Evolutionary conservation across 192 early-diverging fungal species (phyloP).

Genomic region (Gaertneriomyces semiglobifer): DNA sequence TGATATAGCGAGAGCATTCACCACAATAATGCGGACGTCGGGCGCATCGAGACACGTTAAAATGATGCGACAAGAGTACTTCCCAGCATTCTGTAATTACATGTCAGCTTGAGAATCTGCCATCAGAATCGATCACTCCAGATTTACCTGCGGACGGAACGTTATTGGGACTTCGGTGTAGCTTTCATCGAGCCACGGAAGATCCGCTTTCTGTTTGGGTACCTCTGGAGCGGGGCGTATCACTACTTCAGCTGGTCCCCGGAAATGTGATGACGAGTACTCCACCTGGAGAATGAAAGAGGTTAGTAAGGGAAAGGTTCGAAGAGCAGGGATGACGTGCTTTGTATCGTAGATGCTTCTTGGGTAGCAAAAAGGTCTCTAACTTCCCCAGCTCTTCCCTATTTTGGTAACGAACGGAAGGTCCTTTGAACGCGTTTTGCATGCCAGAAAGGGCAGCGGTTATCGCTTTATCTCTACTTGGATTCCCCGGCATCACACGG

Average conservation of each 20-base stretch:
- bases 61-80: constrained; percentile 45
- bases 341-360: constrained; percentile 36
- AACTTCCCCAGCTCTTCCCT: too few relatives aligned
- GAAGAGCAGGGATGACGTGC: background rate
- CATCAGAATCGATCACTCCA: background rate
- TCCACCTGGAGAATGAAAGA: constrained; percentile 37
- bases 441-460: constrained; percentile 16
- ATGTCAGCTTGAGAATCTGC: background rate
- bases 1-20: constrained; percentile 46
- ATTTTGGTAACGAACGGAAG: too few relatives aligned
- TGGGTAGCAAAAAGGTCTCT: constrained; percentile 20
- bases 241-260: constrained; percentile 42
- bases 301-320: too few relatives aligned
- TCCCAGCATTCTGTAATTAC: constrained; percentile 43
- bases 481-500: constrained; percentile 37
- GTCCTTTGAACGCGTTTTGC: background rate
- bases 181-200: constrained; percentile 32
- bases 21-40: constrained; percentile 44
- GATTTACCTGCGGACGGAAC: constrained; percentile 42
- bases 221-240: constrained; percentile 32
- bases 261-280: constrained; percentile 47
- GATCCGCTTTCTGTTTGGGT: constrained; percentile 32
- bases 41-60: constrained; percentile 41
- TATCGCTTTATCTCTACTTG: constrained; percentile 44
- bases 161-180: constrained; percentile 45